Percentiles rank a stretch among this genome's conserved stretches.
phyloP scores from a whole-genome alignment of 208 protist species.

The Leishmania arabica region DNA sequence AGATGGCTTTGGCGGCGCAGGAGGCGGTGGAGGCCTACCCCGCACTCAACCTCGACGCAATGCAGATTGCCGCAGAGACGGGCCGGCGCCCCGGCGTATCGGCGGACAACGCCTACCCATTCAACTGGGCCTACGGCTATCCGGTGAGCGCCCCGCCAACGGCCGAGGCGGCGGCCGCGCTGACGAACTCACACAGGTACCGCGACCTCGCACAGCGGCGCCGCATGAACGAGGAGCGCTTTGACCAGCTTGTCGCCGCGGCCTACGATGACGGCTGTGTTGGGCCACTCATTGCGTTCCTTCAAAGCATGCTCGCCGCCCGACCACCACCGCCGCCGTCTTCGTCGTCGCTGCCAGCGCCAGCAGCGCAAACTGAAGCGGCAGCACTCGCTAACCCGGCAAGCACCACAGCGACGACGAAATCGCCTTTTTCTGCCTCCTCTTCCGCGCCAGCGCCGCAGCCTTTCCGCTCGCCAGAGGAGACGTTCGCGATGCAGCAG shows the following conservation, averaged over 20 bases:
- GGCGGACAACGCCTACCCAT: constrained; percentile 29
- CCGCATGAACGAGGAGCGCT: constrained; percentile 30
- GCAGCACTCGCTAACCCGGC: not conserved
- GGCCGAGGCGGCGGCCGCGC: constrained; percentile 14
- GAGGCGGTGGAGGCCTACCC: constrained; percentile 29
- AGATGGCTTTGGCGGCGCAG: constrained; percentile 34
- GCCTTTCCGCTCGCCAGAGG: constrained; percentile 5
- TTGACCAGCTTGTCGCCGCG: constrained; percentile 41
- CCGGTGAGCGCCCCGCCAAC: constrained; percentile 24
- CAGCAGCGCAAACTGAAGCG: not conserved
- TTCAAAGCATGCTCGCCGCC: constrained; percentile 33
- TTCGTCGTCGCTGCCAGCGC: not conserved
- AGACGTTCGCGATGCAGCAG: constrained; percentile 20
- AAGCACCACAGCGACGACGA: not conserved
- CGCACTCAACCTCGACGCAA: constrained; percentile 19
- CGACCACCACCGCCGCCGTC: constrained; percentile 8
- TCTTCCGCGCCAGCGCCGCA: not conserved
- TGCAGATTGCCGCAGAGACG: constrained; percentile 28
- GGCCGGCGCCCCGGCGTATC: constrained; percentile 21
- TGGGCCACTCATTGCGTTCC: constrained; percentile 43
- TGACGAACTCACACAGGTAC: not conserved
- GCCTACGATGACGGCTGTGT: constrained; percentile 67
- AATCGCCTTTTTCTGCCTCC: not conserved
- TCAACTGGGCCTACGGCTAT: constrained; percentile 38
- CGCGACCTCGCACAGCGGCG: constrained; percentile 31